Evolutionary conservation across 2,329 filamentous ascomycete genomes (phyloP), one percentile per base, ranked within the genome.

Genomic region (Mycosphaerelloides madeirae): DNA sequence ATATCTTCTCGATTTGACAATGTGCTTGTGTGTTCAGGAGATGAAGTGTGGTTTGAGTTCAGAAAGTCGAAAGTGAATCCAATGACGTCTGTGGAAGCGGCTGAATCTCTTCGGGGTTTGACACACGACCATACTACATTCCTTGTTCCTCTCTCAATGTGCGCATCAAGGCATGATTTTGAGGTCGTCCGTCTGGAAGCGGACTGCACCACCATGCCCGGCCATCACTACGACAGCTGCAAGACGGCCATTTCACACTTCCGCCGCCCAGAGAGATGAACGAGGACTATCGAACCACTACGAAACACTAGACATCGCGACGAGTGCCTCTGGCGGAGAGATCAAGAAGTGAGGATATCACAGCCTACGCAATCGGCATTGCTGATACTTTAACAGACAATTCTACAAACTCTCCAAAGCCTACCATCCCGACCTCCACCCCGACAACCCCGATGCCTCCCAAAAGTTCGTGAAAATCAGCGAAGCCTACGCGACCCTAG

Each of bases 391-490:
- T n/a, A n/a, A n/a, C n/a, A 52, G 54, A 47, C 70, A 80, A 64
- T 98, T 96, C 78, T 97, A 96, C 76, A 69, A 77, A 49, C 85
- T 97, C 65, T 95, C 89, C 62, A 95, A 96, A 69, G 72, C 78
- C 42, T 84, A 95, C 76, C 93, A 98, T 68, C 93, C 93, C 1
- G 93, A 98, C 75, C 81, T 83, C 64, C 94, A 97, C 74, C 87
- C 77, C 48, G 63, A 78, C 56, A 84, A 95, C 67, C 84, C 86
- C 3, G 64, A 70, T 46, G 85, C 90, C 50, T 75, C 82, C 3
- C 71, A 79, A 46, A 85, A 83, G 63, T 98, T 75, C 66, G 52
- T 75, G 64, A 29, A 71, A 51, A 51, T 72, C 62, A 56, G 59
- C 65, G 22, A 73, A 52, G 61, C 61, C 14, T 63, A 62, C 44